A percentile compares a stretch with the other conserved stretches of the same genome.
Conservation (phyloP, 306 rosid species). For the Hippophae tibetana region DNA sequence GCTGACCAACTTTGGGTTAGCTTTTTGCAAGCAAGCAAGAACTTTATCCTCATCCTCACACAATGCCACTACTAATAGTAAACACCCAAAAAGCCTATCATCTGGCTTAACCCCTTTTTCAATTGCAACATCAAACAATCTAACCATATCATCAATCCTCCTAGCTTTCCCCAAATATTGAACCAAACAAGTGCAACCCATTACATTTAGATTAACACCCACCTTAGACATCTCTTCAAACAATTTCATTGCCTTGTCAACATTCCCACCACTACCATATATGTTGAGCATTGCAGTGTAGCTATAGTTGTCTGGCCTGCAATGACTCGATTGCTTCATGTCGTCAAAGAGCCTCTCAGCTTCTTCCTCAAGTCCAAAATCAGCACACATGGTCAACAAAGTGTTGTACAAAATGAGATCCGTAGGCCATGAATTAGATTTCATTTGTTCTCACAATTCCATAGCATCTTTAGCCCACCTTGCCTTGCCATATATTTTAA, state of each 20-base stretch:
- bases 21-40: slow-evolving; percentile 53
- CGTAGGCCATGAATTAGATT: slow-evolving; percentile 65
- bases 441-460: slow-evolving; percentile 76
- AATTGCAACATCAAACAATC: slow-evolving; percentile 42
- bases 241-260: slow-evolving; percentile 53
- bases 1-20: slow-evolving; percentile 58
- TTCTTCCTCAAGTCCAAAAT: slow-evolving; percentile 75
- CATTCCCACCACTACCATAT: slow-evolving; percentile 71
- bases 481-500: slow-evolving; percentile 88
- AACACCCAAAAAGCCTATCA: slow-evolving; percentile 75
- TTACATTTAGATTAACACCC: slow-evolving; percentile 67
- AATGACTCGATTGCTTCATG: slow-evolving; percentile 54
- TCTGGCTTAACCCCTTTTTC: slow-evolving; percentile 63
- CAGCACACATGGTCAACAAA: slow-evolving; percentile 91
- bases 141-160: slow-evolving; percentile 49
- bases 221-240: slow-evolving; percentile 66
- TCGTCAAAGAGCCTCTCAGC: slow-evolving; percentile 73
- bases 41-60: slow-evolving; percentile 59
- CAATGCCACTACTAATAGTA: slow-evolving; percentile 61
- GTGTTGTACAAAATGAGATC: slow-evolving; percentile 80
- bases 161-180: slow-evolving; percentile 69
- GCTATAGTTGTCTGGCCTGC: slow-evolving; percentile 74
- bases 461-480: slow-evolving; percentile 84
- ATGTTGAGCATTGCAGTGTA: slow-evolving; percentile 93
- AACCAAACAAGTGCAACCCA: slow-evolving; percentile 92